Evolutionary conservation across 306 rosid genomes (phyloP).

Genomic region (Calophaca sinica): DNA sequence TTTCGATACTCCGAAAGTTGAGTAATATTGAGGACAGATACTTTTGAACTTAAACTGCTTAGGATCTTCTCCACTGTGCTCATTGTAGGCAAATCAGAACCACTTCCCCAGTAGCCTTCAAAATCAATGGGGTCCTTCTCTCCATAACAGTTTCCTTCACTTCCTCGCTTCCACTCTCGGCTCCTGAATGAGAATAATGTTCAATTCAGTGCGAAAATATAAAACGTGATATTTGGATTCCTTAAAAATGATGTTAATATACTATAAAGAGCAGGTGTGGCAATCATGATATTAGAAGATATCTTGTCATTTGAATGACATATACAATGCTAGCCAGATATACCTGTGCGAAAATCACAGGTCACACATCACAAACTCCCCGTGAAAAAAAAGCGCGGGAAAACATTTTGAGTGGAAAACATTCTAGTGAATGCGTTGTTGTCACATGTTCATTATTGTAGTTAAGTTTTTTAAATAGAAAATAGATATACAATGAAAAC

Average conservation of each 20-base stretch:
- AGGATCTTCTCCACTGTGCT: slow-evolving; percentile 67
- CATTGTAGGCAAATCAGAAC: slow-evolving; percentile 91
- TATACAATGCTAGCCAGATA: too few relatives aligned
- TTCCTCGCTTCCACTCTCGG: slow-evolving; percentile 77
- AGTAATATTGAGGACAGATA: slow-evolving; percentile 83
- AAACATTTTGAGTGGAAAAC: too few relatives aligned
- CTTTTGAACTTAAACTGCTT: slow-evolving; percentile 66
- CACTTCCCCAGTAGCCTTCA: slow-evolving; percentile 96
- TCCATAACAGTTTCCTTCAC: slow-evolving; percentile 83
- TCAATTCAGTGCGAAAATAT: slow-evolving; percentile 34
- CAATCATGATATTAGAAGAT: slow-evolving; percentile 20
- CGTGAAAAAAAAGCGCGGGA: too few relatives aligned
- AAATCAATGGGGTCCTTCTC: slow-evolving; percentile 69
- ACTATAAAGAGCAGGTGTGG: background rate
- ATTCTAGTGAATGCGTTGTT: too few relatives aligned
- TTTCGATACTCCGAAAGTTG: slow-evolving; percentile 92
- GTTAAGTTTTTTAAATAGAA: too few relatives aligned
- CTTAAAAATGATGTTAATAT: background rate
- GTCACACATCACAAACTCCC: too few relatives aligned
- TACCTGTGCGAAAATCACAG: too few relatives aligned
- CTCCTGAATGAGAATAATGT: slow-evolving; percentile 66
- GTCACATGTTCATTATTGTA: too few relatives aligned
- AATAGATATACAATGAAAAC: too few relatives aligned
- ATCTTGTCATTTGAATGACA: background rate
- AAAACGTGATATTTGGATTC: background rate